These are phyloP conservation scores for Candida ortonii DNA, from an alignment of 805 yeast genomes.

Conservation along the genomic window DNA sequence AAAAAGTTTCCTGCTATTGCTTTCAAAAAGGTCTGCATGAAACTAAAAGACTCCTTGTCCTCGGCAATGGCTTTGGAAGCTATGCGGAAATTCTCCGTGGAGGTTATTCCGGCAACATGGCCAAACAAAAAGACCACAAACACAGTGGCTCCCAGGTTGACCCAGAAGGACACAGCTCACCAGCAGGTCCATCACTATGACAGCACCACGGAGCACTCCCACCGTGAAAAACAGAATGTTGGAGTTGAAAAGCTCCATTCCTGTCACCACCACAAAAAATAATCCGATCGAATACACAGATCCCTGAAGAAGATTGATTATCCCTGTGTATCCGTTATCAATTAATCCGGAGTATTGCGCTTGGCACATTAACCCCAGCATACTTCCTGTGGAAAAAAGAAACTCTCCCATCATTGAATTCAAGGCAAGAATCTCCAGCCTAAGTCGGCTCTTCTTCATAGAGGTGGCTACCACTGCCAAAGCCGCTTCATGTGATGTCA, in stretches of 20 bases:
- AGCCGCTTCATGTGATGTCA: conserved; percentile 79
- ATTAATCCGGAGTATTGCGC: conserved; percentile 46
- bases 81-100: conserved; percentile 36
- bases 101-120: conserved; percentile 50
- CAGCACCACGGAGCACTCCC: conserved; percentile 68
- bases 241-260: conserved; percentile 74
- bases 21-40: conserved; percentile 63
- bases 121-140: conserved; percentile 67
- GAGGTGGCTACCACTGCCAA: conserved; percentile 81
- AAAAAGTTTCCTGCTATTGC: conserved; percentile 76
- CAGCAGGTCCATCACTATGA: conserved; percentile 56
- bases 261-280: conserved; percentile 71
- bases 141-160: conserved; percentile 61
- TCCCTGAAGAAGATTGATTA: conserved; percentile 57
- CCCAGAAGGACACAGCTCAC: conserved; percentile 60
- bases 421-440: conserved; percentile 54
- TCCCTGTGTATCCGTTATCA: conserved; percentile 45
- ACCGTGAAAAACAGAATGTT: conserved; percentile 70
- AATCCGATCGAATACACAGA: conserved; percentile 66
- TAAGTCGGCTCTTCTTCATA: conserved; percentile 75
- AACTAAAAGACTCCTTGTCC: conserved; percentile 42
- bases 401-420: conserved; percentile 71
- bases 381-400: conserved; percentile 68
- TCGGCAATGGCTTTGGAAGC: conserved; percentile 51
- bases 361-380: conserved; percentile 58